A percentile compares a stretch with the other conserved stretches of the same genome.
These are phyloP conservation scores for Chrysanthemum lavandulifolium DNA, from an alignment of 129 eudicot genomes.

Conservation along the genomic window DNA sequence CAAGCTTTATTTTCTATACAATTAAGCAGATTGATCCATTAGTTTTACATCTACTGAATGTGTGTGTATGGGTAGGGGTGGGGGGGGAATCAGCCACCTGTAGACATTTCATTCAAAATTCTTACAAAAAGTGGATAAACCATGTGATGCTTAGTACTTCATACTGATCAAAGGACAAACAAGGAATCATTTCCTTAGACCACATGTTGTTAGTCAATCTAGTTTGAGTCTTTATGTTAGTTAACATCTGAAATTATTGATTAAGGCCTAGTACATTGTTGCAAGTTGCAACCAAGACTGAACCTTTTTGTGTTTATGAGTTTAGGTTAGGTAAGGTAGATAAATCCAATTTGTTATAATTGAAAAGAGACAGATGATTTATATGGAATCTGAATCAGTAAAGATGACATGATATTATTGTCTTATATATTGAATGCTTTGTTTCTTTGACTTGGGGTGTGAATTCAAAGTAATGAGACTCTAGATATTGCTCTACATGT, in stretches of 20 bases:
- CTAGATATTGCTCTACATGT: slow-evolving; percentile 30
- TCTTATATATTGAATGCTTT: slow-evolving; percentile 25
- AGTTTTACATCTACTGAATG: slow-evolving; percentile 1
- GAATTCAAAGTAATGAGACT: slow-evolving; percentile 32
- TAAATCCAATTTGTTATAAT: background rate
- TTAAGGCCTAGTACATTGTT: no score
- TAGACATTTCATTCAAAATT: slow-evolving; percentile 38
- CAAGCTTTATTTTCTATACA: slow-evolving; percentile 35
- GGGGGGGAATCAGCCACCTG: slow-evolving; percentile 56
- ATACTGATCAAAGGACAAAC: slow-evolving; percentile 28
- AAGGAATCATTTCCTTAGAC: slow-evolving; percentile 43
- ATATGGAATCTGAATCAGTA: background rate
- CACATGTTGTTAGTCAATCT: slow-evolving; percentile 35
- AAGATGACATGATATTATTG: slow-evolving; percentile 26
- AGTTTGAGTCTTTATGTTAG: slow-evolving; percentile 22
- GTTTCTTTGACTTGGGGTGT: slow-evolving; percentile 30
- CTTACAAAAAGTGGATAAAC: slow-evolving; percentile 31
- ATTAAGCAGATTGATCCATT: slow-evolving; percentile 24
- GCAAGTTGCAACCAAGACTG: no score
- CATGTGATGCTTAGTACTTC: slow-evolving; percentile 49
- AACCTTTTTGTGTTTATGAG: background rate
- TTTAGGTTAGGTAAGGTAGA: background rate
- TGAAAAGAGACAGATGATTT: background rate
- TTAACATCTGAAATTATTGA: no score
- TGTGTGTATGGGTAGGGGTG: slow-evolving; percentile 10